Base-by-base conservation (phyloP, 2,329 filamentous ascomycete species). In the Nothophoma quercina region DNA sequence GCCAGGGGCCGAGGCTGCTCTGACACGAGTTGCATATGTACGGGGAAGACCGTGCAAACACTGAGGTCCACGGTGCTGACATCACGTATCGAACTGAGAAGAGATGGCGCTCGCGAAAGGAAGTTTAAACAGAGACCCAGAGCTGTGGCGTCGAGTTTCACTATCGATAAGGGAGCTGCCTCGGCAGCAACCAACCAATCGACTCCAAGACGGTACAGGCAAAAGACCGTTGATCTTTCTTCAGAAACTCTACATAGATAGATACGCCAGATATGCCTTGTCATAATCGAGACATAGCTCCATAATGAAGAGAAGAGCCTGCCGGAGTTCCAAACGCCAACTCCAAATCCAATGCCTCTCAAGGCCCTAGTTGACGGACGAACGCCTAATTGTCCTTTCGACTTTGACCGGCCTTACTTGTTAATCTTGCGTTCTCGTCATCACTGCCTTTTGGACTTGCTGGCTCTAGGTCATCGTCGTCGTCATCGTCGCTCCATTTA, bases 401-500 rank as follows among this genome's bases (percentile, higher is more conserved):
- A 30, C 50, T 53, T 12, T 43, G 43, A 42, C 59, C 60, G n/a
- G 71, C 73, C 46, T 28, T 19, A 33, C 59, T 62, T 18, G 71
- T 74, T 48, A 75, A 58, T 34, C 69, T 59, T 34, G 68, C 60
- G 18, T 64, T 56, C 58, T 73, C 71, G 30, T 68, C 56, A 23
- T 64, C 68, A 9, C 62, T 66, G 21, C 66, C 68, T 33, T 59
- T 63, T 16, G 68, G 67, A 39, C 68, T 83, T 77, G 87, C 85
- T 59, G 88, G 86, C 56, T 83, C 81, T 26, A 82, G 79, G 30
- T 76, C 62, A n/a, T 88, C 89, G 33, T 76, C 62, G 16, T 88
- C 59, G 16, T 88, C n/a, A n/a, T n/a, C 89, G 49, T 90, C 88
- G 50, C 88, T 91, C 81, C 92, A 93, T 70, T 88, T 91, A 69